phyloP scores from a whole-genome alignment of 148 eudicot species.

The Cornus controversa region DNA sequence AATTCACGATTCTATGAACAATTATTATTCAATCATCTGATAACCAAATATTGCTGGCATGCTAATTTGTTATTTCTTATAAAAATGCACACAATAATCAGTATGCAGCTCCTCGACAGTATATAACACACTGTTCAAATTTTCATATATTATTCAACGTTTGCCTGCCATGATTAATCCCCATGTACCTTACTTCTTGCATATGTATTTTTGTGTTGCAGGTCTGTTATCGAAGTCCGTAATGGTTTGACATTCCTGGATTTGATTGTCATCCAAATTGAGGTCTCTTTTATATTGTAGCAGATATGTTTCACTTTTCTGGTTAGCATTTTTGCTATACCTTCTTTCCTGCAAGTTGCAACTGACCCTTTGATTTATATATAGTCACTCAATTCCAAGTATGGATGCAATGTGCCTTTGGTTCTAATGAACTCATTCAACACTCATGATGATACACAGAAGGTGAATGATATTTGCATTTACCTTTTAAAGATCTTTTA shows the following conservation, averaged over 20 bases:
- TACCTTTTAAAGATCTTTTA: neutral
- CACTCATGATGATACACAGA: slow-evolving; percentile 93
- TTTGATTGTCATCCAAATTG: slow-evolving; percentile 86
- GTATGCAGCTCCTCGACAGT: neutral
- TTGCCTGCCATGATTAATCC: neutral
- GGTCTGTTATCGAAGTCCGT: slow-evolving; percentile 96
- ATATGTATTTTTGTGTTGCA: slow-evolving; percentile 24
- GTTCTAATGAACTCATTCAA: slow-evolving; percentile 98
- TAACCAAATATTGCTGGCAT: neutral
- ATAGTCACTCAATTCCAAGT: slow-evolving; percentile 73
- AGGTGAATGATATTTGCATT: slow-evolving; percentile 41
- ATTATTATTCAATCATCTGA: neutral
- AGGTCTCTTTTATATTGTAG: slow-evolving; percentile 43
- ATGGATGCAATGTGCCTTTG: slow-evolving; percentile 92
- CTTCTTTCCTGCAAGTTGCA: slow-evolving; percentile 8
- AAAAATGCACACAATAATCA: neutral
- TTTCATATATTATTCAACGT: neutral
- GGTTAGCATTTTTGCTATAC: neutral
- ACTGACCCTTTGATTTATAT: slow-evolving; percentile 17
- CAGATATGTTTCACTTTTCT: neutral
- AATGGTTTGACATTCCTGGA: slow-evolving; percentile 89
- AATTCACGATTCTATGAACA: neutral
- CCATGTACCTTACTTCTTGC: neutral
- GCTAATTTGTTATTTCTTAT: neutral
- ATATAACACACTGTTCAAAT: neutral